Percentiles rank a stretch among this genome's conserved stretches.
These are phyloP conservation scores for Solanum lycopersicoides DNA, from an alignment of 257 asterid species.

Conservation along the genomic window DNA sequence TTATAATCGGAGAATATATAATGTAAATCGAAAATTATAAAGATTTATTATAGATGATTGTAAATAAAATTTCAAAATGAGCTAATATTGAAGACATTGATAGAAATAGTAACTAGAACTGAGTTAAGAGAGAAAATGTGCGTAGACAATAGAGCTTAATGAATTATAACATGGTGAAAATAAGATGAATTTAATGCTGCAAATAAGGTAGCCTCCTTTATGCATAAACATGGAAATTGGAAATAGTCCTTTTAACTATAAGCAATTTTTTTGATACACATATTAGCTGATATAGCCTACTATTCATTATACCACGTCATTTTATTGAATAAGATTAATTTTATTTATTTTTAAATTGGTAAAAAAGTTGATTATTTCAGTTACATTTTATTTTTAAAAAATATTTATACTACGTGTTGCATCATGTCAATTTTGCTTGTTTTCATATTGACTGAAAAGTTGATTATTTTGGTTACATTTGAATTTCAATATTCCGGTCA, in stretches of 20 bases:
- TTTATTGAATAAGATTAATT: not conserved
- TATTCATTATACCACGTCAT: not conserved
- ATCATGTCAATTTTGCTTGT: not conserved
- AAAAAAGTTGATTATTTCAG: too few species aligned
- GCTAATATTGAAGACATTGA: not conserved
- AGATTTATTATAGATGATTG: not conserved
- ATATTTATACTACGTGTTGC: too few species aligned
- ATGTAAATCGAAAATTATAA: not conserved
- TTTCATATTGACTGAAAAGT: too few species aligned
- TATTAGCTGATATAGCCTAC: not conserved
- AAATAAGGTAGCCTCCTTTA: not conserved
- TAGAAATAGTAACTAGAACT: not conserved
- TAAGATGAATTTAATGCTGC: not conserved
- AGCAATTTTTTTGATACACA: not conserved
- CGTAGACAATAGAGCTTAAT: not conserved
- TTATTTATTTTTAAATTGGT: too few species aligned
- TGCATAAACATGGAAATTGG: not conserved
- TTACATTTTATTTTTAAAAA: too few species aligned
- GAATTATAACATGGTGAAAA: not conserved
- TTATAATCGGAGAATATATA: not conserved
- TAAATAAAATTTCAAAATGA: not conserved
- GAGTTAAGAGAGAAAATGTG: not conserved
- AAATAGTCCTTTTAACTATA: not conserved
- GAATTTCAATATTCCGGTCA: too few species aligned
- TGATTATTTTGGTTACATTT: not conserved